phyloP scores from a whole-genome alignment of 805 yeast species.

The Ogataea philodendri region DNA sequence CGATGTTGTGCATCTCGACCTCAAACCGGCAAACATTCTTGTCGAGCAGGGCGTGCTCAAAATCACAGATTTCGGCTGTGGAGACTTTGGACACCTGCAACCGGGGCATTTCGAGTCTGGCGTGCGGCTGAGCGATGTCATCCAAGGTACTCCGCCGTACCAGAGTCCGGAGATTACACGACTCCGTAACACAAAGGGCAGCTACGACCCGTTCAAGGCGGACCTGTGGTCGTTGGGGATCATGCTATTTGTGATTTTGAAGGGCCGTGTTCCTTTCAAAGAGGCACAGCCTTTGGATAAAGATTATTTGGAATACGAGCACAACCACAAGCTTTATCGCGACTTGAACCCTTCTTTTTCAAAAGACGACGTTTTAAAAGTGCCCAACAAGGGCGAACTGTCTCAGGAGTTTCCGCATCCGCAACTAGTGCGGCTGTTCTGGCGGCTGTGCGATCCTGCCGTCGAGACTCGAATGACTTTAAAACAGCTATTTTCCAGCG shows the following conservation, averaged over 20 bases:
- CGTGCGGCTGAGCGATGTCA: slow-evolving; percentile 37
- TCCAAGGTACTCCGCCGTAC: slow-evolving; percentile 80
- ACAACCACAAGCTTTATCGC: slow-evolving; percentile 28
- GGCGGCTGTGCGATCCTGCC: slow-evolving; percentile 72
- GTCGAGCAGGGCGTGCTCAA: slow-evolving; percentile 62
- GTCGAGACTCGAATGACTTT: slow-evolving; percentile 52
- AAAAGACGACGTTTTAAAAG: slow-evolving; percentile 54
- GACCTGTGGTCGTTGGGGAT: slow-evolving; percentile 77
- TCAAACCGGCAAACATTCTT: slow-evolving; percentile 72
- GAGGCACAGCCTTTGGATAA: slow-evolving; percentile 46
- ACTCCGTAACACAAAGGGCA: slow-evolving; percentile 22
- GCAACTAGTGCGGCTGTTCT: slow-evolving; percentile 36
- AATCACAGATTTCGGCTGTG: slow-evolving; percentile 75
- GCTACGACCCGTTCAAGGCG: slow-evolving; percentile 57
- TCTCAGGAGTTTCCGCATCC: slow-evolving; percentile 23
- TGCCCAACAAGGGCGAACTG: slow-evolving; percentile 45
- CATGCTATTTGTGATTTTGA: slow-evolving; percentile 57
- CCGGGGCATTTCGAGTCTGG: slow-evolving; percentile 49
- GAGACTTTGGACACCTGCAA: slow-evolving; percentile 57
- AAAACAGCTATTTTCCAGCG: slow-evolving; percentile 54
- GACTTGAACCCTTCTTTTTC: slow-evolving; percentile 46
- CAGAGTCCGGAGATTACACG: slow-evolving; percentile 74
- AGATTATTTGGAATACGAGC: slow-evolving; percentile 54
- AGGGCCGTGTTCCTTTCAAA: slow-evolving; percentile 59
- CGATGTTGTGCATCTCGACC: slow-evolving; percentile 70